Percentiles rank a stretch among this genome's conserved stretches.
Evolutionary conservation across 805 yeast species (phyloP).

Genomic region (Wickerhamomyces ciferrii): DNA sequence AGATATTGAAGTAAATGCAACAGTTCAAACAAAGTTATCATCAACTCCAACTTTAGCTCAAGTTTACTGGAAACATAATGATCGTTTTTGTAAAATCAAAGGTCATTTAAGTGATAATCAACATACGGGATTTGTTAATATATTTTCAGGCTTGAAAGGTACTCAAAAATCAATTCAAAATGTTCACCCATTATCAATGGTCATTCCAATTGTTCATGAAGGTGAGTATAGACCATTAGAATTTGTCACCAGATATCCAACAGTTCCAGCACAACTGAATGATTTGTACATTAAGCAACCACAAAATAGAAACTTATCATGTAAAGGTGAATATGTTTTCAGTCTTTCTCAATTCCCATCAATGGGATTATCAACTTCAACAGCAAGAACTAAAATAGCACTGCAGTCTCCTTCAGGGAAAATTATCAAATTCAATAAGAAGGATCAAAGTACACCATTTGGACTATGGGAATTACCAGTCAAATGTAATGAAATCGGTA

Average conservation of each 20-base stretch:
- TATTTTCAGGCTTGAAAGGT: conserved; percentile 68
- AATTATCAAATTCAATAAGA: conserved; percentile 51
- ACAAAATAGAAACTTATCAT: conserved; percentile 58
- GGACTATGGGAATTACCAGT: conserved; percentile 60
- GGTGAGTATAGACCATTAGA: conserved; percentile 60
- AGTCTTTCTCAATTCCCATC: conserved; percentile 47
- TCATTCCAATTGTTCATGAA: conserved; percentile 68
- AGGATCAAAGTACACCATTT: conserved; percentile 38
- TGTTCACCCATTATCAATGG: conserved; percentile 64
- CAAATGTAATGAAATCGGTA: conserved; percentile 65
- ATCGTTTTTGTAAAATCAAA: conserved; percentile 71
- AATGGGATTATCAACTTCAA: conserved; percentile 8
- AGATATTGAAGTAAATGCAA: conserved; percentile 62
- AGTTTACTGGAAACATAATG: conserved; percentile 60
- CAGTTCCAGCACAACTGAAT: conserved; percentile 59
- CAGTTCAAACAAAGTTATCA: conserved; percentile 40
- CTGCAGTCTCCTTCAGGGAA: conserved; percentile 85
- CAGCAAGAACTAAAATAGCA: conserved; percentile 49
- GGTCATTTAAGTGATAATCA: conserved; percentile 72
- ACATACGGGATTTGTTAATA: conserved; percentile 64
- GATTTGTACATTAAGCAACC: conserved; percentile 86
- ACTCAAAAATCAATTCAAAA: conserved; percentile 50
- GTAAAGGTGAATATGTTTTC: conserved; percentile 60
- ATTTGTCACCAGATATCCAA: conserved; percentile 69
- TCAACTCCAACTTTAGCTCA: conserved; percentile 66